Evolutionary conservation across 2,329 filamentous ascomycete genomes (phyloP), one percentile per base, ranked within the genome.

Genomic region (Cladophialophora psammophila): DNA sequence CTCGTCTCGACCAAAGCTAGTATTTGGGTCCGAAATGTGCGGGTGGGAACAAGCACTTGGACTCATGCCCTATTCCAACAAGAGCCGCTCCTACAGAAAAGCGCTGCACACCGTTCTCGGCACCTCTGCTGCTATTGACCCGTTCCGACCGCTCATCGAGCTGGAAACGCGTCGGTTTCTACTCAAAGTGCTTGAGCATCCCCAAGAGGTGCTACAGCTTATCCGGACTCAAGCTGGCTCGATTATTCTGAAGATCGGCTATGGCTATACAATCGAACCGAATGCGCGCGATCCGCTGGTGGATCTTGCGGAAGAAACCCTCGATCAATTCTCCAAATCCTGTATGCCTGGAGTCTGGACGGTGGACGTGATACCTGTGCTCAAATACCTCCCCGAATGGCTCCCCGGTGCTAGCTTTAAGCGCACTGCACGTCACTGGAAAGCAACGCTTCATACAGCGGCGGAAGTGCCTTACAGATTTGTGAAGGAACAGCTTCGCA

Each of bases 391-490:
- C 0, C 83, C 83, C 0, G 74, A 80, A 2, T 83, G 82, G 79
- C 71, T 81, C 20, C 83, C 82, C 1, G 82, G 83, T 0, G 76
- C 80, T 18, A 73, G 72, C 7, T 85, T 83, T 74, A 82, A 84
- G 66, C 65, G 71, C 1, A 81, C 74, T 2, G 83, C 80, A 1
- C 75, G 75, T 31, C 59, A 74, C 4, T 82, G 79, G 76, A 76
- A 72, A 10, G 69, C 70, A 1, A 74, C 72, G 6, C 64, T 82
- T 5, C 60, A 67, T 0, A 71, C 78, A 8, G 73, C 76, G 13
- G 75, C 75, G 1, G 76, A 82, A 8, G 73, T 74, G 40, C 83
- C 83, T 0, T 84, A 82, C 69, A 72, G 69, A 1, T 82, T 82
- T 59, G 81, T 82, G 2, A 77, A 79, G 65, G 72, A 78, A 20